Base-by-base conservation (phyloP, 352 stramenopile species). In the Saprolegnia diclina region DNA sequence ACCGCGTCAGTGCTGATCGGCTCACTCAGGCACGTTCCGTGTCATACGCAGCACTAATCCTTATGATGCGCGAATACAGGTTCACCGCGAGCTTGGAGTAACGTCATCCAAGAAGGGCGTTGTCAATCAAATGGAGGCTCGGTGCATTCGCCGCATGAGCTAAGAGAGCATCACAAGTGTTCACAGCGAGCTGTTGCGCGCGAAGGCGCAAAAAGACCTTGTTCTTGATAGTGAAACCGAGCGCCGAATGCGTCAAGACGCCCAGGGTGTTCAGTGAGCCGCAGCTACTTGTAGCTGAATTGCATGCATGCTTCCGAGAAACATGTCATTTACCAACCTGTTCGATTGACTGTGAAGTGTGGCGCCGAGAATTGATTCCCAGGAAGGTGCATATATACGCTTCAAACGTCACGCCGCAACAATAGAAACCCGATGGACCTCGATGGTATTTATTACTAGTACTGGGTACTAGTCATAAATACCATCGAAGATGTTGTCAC, bases 31-130 rank as follows among this genome's bases (percentile, higher is more conserved):
- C 57, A 67, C 45, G 5, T 54, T 55, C 18, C 29, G 4, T 42
- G 22, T 19, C 18, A 24, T 42, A 11, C 18, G n/a, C 19, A 52
- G n/a, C 18, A 67, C n/a, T 0, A 18, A 26, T 18, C 14, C 5
- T 56, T 16, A 61, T 24, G 37, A 35, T 35, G 29, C 29, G 29
- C 29, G 29, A 24, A 61, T 21, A 13, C 6, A 67, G 62, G 62
- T 67, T 9, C 62, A 59, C 32, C 14, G 19, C 26, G 62, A 67
- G 19, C 62, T 67, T 42, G 26, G 37, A 19, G 40, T 18, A 32
- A 40, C 18, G 32, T 19, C 5, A 21, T 57, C 62, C 14, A 19
- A 67, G 62, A 67, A 67, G 22, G 22, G 37, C 26, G 62, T 67
- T 18, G 10, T 45, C 7, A 7, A 59, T 56, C 18, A 57, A 32